Percentiles rank a stretch among this genome's conserved stretches.
Conservation (phyloP, 306 rosid genomes). For the Quercus agrifolia region DNA sequence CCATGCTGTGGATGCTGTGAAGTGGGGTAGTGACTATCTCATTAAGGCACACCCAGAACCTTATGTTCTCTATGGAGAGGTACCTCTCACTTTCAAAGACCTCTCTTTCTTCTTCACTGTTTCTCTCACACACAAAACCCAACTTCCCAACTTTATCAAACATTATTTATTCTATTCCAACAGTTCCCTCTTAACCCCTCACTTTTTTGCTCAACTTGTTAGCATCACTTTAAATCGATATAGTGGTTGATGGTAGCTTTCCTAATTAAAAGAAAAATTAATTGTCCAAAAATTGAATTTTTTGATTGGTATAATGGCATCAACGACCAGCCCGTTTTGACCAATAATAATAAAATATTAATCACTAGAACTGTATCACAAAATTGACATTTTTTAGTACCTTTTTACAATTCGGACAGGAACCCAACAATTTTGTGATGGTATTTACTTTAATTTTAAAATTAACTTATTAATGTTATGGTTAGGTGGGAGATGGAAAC, state of each 20-base stretch:
- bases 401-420: neutral
- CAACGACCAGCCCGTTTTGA: too few relatives aligned
- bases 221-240: neutral
- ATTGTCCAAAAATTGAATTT: too few relatives aligned
- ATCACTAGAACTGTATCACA: too few relatives aligned
- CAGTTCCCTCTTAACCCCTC: neutral
- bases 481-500: conserved; percentile 96
- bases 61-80: conserved; percentile 93
- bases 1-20: conserved; percentile 87
- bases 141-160: neutral
- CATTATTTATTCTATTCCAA: neutral
- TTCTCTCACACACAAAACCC: too few relatives aligned
- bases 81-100: neutral
- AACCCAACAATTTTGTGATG: neutral
- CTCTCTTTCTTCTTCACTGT: neutral
- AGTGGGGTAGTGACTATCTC: conserved; percentile 96
- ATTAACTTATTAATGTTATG: conserved; percentile 1
- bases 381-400: too few relatives aligned
- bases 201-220: neutral
- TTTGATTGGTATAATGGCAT: too few relatives aligned
- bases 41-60: conserved; percentile 91
- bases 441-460: neutral
- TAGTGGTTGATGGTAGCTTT: neutral
- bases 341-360: too few relatives aligned
- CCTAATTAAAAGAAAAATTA: too few relatives aligned